These are phyloP conservation scores for Psilocybe cubensis DNA, from an alignment of 768 basidiomycete genomes.

Conservation along the genomic window DNA sequence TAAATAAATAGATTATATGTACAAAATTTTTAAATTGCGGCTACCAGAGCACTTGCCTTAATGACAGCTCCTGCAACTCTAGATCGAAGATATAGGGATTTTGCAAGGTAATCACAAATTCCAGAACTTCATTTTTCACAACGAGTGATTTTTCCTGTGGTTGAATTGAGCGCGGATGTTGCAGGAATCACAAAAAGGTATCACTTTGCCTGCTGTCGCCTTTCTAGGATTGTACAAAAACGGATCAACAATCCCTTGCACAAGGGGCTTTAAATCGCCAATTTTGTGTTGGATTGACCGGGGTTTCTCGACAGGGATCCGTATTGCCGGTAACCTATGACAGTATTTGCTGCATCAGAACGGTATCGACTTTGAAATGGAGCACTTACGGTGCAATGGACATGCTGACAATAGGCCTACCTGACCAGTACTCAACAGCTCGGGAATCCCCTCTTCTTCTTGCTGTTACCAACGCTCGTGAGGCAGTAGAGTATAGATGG, in stretches of 20 bases:
- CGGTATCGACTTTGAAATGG: background rate
- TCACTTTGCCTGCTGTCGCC: conserved; percentile 58
- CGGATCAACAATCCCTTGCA: conserved; percentile 68
- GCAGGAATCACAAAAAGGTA: conserved; percentile 12
- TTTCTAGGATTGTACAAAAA: conserved; percentile 94
- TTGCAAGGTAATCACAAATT: conserved; percentile 81
- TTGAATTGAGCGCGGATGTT: background rate
- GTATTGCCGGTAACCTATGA: conserved; percentile 69
- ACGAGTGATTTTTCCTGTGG: conserved; percentile 61
- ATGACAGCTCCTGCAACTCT: conserved; percentile 77
- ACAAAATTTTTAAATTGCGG: background rate
- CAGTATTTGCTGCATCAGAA: background rate
- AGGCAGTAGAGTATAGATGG: conserved; percentile 73
- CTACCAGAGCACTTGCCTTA: conserved; percentile 59
- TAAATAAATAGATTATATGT: conserved; percentile 33
- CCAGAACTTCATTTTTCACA: conserved; percentile 82
- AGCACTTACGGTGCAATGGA: conserved; percentile 71
- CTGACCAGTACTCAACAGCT: conserved; percentile 85
- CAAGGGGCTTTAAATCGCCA: conserved; percentile 48
- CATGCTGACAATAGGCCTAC: conserved; percentile 77
- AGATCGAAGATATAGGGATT: conserved; percentile 95
- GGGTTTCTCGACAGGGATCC: conserved; percentile 76
- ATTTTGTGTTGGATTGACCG: conserved; percentile 49
- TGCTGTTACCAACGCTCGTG: conserved; percentile 73
- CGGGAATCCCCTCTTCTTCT: conserved; percentile 76